phyloP scores from a whole-genome alignment of 2,329 filamentous ascomycete genomes.

The Arachnopeziza araneosa region DNA sequence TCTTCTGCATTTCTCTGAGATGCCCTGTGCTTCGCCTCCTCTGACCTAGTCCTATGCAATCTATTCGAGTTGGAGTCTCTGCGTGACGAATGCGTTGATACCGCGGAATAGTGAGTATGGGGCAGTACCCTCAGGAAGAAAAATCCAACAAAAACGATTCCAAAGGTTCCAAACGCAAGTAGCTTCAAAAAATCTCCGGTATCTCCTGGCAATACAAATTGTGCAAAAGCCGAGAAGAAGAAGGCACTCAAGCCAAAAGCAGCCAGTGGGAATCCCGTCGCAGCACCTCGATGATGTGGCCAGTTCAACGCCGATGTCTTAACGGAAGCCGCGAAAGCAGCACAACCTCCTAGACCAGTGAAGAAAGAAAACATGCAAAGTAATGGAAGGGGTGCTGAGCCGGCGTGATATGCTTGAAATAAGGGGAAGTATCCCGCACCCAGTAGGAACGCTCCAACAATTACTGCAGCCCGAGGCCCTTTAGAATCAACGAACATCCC shows the following conservation, averaged over 20 bases:
- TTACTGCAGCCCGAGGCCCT: conserved; percentile 72
- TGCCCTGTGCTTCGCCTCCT: conserved; percentile 36
- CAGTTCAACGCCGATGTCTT: conserved; percentile 88
- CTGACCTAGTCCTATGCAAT: conserved; percentile 42
- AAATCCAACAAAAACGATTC: conserved; percentile 69
- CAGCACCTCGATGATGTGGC: conserved; percentile 84
- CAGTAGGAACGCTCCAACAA: conserved; percentile 68
- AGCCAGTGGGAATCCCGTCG: conserved; percentile 87
- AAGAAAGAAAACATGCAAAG: conserved; percentile 82
- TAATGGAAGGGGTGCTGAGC: conserved; percentile 49
- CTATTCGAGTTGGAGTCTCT: conserved; percentile 19
- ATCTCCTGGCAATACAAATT: conserved; percentile 73
- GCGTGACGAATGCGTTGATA: conserved; percentile 33
- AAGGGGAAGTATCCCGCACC: conserved; percentile 82
- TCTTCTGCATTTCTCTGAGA: conserved; percentile 40
- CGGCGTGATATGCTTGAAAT: conserved; percentile 69
- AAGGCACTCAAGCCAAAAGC: conserved; percentile 94
- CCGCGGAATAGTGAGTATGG: conserved; percentile 39
- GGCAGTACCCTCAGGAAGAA: conserved; percentile 79
- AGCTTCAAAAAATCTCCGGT: conserved; percentile 77
- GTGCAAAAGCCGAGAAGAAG: conserved; percentile 82
- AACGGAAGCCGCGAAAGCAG: conserved; percentile 82
- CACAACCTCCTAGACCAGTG: conserved; percentile 82
- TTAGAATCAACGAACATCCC: conserved; percentile 81
- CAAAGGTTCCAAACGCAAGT: conserved; percentile 72